These are phyloP conservation scores for Ceratocystis albifundus DNA, from an alignment of 2,329 filamentous ascomycete species.

Conservation along the genomic window DNA sequence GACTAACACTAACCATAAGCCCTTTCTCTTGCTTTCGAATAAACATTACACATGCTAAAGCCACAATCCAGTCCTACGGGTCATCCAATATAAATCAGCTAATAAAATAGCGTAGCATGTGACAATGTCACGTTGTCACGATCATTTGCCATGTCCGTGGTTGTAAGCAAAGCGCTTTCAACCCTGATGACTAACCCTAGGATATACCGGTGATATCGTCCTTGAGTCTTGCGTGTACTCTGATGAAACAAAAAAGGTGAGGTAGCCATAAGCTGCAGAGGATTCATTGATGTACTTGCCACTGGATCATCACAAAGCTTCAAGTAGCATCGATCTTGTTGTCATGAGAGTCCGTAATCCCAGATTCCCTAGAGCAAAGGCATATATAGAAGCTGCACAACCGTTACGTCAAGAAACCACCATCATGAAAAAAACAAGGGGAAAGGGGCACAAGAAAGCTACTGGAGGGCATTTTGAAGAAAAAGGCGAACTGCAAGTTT, in stretches of 20 bases:
- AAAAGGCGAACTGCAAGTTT: background rate
- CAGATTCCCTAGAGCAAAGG: background rate
- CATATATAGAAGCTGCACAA: background rate
- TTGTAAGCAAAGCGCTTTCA: no score
- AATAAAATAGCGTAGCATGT: background rate
- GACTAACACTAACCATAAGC: no score
- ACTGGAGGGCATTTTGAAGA: background rate
- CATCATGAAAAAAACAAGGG: no score
- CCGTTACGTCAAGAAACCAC: background rate
- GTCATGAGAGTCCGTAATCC: background rate
- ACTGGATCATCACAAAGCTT: background rate
- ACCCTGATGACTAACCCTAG: background rate
- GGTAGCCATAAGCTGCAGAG: no score
- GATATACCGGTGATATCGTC: background rate
- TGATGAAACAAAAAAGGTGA: no score
- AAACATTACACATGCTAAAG: no score
- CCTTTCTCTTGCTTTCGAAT: no score
- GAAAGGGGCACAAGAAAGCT: slow-evolving; percentile 7
- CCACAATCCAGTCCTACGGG: no score
- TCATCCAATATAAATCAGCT: background rate
- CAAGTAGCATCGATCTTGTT: background rate
- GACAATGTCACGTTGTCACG: slow-evolving; percentile 7
- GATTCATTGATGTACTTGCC: background rate
- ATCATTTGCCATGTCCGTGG: background rate
- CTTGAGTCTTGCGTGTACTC: no score